These are phyloP conservation scores for Alnus rubra DNA, from an alignment of 306 rosid genomes.

Conservation along the genomic window DNA sequence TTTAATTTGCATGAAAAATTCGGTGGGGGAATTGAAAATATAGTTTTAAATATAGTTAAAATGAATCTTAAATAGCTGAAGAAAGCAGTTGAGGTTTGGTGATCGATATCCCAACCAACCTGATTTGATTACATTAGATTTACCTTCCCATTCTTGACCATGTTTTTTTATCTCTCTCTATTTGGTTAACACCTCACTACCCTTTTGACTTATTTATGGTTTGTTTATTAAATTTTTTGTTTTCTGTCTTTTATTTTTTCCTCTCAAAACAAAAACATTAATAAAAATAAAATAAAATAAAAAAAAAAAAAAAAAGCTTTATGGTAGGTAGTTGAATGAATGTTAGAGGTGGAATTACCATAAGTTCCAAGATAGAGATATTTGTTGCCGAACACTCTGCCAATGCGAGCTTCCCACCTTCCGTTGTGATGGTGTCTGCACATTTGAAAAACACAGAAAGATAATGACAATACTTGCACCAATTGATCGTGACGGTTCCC, in stretches of 20 bases:
- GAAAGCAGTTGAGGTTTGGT: constrained; percentile 83
- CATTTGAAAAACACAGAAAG: constrained; percentile 4
- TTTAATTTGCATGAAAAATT: constrained; percentile 34
- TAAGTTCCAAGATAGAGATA: constrained; percentile 89
- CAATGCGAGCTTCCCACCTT: constrained; percentile 95
- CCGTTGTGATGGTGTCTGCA: constrained; percentile 87
- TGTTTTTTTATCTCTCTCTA: no score
- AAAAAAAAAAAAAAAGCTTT: no score
- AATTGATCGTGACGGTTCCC: not conserved
- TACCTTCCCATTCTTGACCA: not conserved
- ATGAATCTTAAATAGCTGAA: constrained; percentile 46
- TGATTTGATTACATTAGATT: constrained; percentile 50
- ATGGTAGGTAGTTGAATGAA: no score
- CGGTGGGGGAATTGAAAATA: constrained; percentile 27
- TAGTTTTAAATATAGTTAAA: not conserved
- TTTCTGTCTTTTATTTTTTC: no score
- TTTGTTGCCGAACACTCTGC: constrained; percentile 91
- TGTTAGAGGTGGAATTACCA: constrained; percentile 44
- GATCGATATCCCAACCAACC: constrained; percentile 64
- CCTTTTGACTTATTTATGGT: not conserved
- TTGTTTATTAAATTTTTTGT: not conserved
- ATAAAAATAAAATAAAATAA: no score
- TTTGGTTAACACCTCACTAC: not conserved
- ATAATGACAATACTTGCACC: not conserved
- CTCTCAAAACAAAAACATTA: no score